A percentile compares a stretch with the other conserved stretches of the same genome.
phyloP scores from a whole-genome alignment of 352 stramenopile species.

The Phytopythium litorale region DNA sequence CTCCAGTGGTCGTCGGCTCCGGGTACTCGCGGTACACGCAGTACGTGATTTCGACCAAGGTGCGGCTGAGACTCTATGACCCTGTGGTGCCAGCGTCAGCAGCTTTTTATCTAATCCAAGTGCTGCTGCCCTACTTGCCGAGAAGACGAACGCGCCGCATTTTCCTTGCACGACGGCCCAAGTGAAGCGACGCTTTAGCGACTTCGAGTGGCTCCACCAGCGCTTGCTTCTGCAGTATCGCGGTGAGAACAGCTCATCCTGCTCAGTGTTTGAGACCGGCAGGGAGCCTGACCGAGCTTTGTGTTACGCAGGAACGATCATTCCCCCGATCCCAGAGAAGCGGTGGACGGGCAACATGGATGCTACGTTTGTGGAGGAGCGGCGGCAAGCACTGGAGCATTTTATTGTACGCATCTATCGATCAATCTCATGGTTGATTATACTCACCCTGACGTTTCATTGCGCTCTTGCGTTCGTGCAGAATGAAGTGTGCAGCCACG shows the following conservation, averaged over 20 bases:
- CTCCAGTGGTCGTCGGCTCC: constrained; percentile 69
- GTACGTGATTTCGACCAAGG: constrained; percentile 86
- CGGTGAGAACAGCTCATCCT: constrained; percentile 24
- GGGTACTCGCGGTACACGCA: constrained; percentile 86
- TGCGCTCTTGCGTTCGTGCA: constrained; percentile 15
- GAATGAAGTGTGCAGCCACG: constrained; percentile 85
- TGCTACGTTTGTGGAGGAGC: constrained; percentile 86
- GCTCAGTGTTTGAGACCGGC: background rate
- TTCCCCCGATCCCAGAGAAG: constrained; percentile 86
- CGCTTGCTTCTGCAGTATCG: constrained; percentile 74
- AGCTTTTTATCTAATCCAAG: background rate
- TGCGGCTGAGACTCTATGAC: constrained; percentile 12
- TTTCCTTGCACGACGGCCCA: constrained; percentile 67
- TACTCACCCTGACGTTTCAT: constrained; percentile 2
- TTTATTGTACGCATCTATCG: constrained; percentile 59
- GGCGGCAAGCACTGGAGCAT: constrained; percentile 81
- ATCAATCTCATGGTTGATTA: background rate
- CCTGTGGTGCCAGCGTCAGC: background rate
- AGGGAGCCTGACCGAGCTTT: background rate
- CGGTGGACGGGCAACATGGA: constrained; percentile 88
- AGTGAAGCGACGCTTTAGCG: constrained; percentile 86
- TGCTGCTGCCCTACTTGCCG: background rate
- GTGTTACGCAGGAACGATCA: constrained; percentile 65
- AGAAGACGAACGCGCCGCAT: constrained; percentile 56
- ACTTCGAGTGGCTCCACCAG: constrained; percentile 89